Conservation (phyloP, 1,284 basidiomycete species). For the Flammula alnicola region DNA sequence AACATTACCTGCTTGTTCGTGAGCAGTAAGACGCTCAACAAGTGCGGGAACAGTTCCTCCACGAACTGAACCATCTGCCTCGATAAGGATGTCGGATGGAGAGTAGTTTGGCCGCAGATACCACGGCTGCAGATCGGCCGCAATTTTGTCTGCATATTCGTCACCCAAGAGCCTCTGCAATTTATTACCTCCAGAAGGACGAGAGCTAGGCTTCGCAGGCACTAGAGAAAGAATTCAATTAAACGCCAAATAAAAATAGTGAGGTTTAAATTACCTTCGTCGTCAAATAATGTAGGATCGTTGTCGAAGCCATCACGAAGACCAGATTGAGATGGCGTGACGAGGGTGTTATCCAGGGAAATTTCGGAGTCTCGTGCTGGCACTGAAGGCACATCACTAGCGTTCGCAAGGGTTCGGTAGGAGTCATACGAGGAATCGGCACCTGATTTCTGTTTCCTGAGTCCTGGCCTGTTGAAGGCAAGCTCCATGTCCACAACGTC, state of each 20-base stretch:
- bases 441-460: conserved; percentile 29
- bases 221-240: conserved; percentile 14
- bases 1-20: conserved; percentile 79
- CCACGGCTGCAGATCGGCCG: conserved; percentile 75
- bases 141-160: conserved; percentile 58
- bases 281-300: conserved; percentile 37
- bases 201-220: conserved; percentile 27
- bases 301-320: conserved; percentile 26
- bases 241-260: not conserved
- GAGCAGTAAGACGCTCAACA: conserved; percentile 89
- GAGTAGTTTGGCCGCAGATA: conserved; percentile 84
- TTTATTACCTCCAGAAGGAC: conserved; percentile 57
- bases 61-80: conserved; percentile 81
- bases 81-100: conserved; percentile 82
- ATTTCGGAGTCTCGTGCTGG: conserved; percentile 29
- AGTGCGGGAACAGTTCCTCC: conserved; percentile 88
- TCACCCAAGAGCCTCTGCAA: conserved; percentile 79
- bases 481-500: conserved; percentile 67
- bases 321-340: conserved; percentile 24
- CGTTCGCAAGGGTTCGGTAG: conserved; percentile 27
- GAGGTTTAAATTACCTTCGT: conserved; percentile 39
- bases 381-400: conserved; percentile 17
- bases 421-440: conserved; percentile 34
- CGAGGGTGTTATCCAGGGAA: conserved; percentile 34
- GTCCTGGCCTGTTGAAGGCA: conserved; percentile 46